Percentiles rank a stretch among this genome's conserved stretches.
Evolutionary conservation across 78 protist genomes (phyloP).

Genomic region (Dictyostelium citrinum): DNA sequence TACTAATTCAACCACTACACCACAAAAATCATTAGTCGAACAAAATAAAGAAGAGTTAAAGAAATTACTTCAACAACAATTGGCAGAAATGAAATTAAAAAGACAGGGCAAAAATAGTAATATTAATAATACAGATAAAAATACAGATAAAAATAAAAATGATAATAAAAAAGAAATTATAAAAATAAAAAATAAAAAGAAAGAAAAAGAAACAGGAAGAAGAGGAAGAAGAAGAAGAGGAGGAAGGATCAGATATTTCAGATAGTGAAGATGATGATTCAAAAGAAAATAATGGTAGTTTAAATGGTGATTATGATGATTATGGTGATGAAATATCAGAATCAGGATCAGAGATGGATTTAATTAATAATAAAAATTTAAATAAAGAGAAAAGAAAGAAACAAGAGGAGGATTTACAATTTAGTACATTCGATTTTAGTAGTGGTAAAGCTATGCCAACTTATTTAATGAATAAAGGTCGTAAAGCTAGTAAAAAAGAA

Average conservation of each 20-base stretch:
- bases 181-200: neutral
- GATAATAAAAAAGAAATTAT: neutral
- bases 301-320: slow-evolving; percentile 2
- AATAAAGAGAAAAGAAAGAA: neutral
- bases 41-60: slow-evolving; percentile 16
- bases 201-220: neutral
- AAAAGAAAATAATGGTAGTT: neutral
- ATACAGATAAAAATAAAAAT: neutral
- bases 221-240: slow-evolving; percentile 13
- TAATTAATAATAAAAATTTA: neutral
- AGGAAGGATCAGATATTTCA: neutral
- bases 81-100: slow-evolving; percentile 11
- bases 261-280: neutral
- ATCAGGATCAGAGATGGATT: slow-evolving; percentile 15
- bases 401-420: slow-evolving; percentile 72
- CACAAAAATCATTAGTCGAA: neutral
- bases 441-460: slow-evolving; percentile 57
- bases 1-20: neutral
- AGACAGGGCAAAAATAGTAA: neutral
- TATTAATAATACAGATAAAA: neutral
- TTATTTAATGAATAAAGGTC: slow-evolving; percentile 19
- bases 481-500: slow-evolving; percentile 26
- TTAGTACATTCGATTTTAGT: slow-evolving; percentile 78
- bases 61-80: slow-evolving; percentile 18
- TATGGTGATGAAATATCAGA: neutral